A percentile compares a stretch with the other conserved stretches of the same genome.
phyloP scores from a whole-genome alignment of 192 early-diverging fungal genomes.

The Chytriomyces confervae region DNA sequence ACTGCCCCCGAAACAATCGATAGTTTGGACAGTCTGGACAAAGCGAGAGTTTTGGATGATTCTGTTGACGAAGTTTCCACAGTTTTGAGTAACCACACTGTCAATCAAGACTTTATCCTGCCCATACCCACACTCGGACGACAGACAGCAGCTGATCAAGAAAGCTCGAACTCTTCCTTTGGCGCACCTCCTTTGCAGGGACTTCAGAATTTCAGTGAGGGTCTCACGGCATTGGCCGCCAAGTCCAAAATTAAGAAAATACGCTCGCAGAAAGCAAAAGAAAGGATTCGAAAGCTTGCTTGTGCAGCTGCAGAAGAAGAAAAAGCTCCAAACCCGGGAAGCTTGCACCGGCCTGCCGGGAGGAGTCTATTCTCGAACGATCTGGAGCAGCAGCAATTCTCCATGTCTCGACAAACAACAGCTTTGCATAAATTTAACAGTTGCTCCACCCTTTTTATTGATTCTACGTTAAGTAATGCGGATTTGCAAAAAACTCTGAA shows the following conservation, averaged over 20 bases:
- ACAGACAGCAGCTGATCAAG: not conserved
- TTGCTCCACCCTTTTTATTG: conserved; percentile 60
- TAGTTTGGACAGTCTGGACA: not conserved
- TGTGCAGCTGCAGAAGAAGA: not conserved
- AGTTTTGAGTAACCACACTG: not conserved
- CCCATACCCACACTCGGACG: not conserved
- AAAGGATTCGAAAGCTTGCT: conserved; percentile 7
- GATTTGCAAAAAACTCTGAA: conserved; percentile 55
- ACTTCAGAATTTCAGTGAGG: conserved; percentile 14
- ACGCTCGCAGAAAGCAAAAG: conserved; percentile 12
- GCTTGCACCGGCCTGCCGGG: not conserved
- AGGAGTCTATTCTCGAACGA: not conserved
- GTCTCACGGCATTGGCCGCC: conserved; percentile 28
- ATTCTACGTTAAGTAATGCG: conserved; percentile 56
- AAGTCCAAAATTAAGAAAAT: conserved; percentile 20
- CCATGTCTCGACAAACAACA: not conserved
- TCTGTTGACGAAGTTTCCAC: not conserved
- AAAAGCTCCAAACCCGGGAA: not conserved
- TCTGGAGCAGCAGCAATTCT: not conserved
- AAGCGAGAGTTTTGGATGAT: not conserved
- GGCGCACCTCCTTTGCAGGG: conserved; percentile 8
- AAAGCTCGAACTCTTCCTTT: conserved; percentile 24
- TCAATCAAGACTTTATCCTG: not conserved
- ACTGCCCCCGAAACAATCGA: no score
- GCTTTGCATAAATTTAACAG: conserved; percentile 56